Percentiles rank a stretch among this genome's conserved stretches.
phyloP scores from a whole-genome alignment of 192 early-diverging fungal species.

The Oehlia diaphana region DNA sequence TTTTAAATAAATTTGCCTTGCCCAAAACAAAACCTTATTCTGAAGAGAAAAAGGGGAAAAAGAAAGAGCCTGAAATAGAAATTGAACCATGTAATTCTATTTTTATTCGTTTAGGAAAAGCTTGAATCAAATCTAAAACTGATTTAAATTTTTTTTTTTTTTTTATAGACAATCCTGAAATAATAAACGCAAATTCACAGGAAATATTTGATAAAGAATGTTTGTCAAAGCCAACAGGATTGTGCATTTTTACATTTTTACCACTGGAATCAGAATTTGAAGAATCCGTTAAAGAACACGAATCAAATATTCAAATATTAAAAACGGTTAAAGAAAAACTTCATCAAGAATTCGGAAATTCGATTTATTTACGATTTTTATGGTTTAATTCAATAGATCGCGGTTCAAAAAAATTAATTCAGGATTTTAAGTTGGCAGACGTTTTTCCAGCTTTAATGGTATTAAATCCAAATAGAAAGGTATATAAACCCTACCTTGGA shows the following conservation, averaged over 20 bases:
- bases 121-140: neutral
- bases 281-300: slow-evolving; percentile 40
- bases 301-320: slow-evolving; percentile 43
- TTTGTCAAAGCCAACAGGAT: slow-evolving; percentile 33
- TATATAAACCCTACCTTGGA: slow-evolving; percentile 61
- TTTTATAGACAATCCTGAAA: slow-evolving; percentile 33
- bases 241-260: slow-evolving; percentile 50
- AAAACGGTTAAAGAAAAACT: slow-evolving; percentile 42
- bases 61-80: slow-evolving; percentile 22
- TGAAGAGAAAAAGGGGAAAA: slow-evolving; percentile 28
- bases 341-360: neutral
- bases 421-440: slow-evolving; percentile 57
- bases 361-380: slow-evolving; percentile 46
- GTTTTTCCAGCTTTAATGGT: slow-evolving; percentile 60
- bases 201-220: slow-evolving; percentile 42
- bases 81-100: slow-evolving; percentile 13
- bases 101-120: slow-evolving; percentile 8
- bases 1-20: slow-evolving; percentile 62
- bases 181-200: slow-evolving; percentile 41
- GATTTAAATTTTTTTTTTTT: neutral
- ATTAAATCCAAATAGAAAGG: slow-evolving; percentile 55
- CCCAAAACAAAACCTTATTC: slow-evolving; percentile 29
- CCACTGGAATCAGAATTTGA: slow-evolving; percentile 42
- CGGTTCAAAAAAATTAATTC: slow-evolving; percentile 43
- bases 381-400: slow-evolving; percentile 63